Evolutionary conservation across 2,329 filamentous ascomycete species (phyloP).

Genomic region (Alternaria arbusti): DNA sequence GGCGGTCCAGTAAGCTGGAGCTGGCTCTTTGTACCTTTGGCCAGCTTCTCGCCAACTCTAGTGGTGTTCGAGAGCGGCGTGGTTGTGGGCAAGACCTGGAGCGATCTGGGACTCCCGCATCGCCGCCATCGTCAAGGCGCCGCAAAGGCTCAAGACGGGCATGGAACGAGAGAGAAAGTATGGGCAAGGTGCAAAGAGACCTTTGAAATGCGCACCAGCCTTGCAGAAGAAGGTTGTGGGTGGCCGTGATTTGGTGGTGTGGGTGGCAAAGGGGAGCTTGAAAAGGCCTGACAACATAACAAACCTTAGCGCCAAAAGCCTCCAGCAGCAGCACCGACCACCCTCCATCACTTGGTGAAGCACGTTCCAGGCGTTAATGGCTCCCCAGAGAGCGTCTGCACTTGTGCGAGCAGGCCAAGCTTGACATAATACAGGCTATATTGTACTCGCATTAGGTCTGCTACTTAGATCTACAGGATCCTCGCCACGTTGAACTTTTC

Average conservation of each 20-base stretch:
- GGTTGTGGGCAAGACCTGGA: neutral
- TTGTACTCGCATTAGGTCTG: neutral
- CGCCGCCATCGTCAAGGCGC: neutral
- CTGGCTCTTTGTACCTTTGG: neutral
- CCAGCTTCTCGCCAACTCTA: neutral
- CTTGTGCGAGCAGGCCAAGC: neutral
- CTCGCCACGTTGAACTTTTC: neutral
- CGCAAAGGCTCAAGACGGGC: neutral
- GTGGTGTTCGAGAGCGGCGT: neutral
- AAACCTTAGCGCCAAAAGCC: neutral
- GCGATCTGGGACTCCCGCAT: neutral
- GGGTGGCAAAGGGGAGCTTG: neutral
- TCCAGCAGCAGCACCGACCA: neutral
- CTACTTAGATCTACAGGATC: neutral
- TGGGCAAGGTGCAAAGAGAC: neutral
- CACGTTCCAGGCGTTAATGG: neutral
- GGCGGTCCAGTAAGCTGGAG: neutral
- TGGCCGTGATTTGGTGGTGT: constrained; percentile 2
- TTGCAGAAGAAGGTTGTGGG: neutral
- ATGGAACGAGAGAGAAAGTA: neutral
- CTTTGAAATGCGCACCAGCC: neutral
- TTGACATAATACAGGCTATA: neutral
- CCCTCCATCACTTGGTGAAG: neutral
- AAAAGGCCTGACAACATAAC: neutral
- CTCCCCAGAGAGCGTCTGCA: neutral